phyloP scores from a whole-genome alignment of 2,329 filamentous ascomycete genomes.

The Sclerotinia trifoliorum region DNA sequence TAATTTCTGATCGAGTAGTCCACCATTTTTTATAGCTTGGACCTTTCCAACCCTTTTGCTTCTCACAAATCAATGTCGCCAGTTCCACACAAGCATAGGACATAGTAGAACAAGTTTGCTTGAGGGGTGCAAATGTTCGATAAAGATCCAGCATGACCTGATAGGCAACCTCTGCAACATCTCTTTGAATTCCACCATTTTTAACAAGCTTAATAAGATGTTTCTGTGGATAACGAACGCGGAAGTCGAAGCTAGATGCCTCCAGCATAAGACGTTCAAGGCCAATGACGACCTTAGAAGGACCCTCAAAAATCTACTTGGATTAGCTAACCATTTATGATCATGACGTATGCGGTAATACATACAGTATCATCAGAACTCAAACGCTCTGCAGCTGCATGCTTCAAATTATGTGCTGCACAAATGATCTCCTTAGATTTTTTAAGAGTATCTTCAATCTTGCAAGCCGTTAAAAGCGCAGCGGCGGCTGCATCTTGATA shows the following conservation, averaged over 20 bases:
- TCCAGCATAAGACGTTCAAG: constrained; percentile 92
- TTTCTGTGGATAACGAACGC: constrained; percentile 83
- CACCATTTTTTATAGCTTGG: constrained; percentile 51
- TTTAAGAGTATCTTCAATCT: constrained; percentile 96
- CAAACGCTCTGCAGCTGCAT: constrained; percentile 58
- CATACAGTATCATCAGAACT: constrained; percentile 79
- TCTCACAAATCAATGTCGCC: constrained; percentile 64
- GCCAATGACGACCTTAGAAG: constrained; percentile 79
- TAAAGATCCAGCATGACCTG: constrained; percentile 86
- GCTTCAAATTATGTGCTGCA: constrained; percentile 81
- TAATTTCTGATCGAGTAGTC: constrained; percentile 49
- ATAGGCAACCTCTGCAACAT: constrained; percentile 69
- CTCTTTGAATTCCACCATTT: constrained; percentile 45
- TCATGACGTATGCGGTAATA: constrained; percentile 3
- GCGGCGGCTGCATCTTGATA: constrained; percentile 84
- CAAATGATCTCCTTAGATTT: constrained; percentile 93
- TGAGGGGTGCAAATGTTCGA: constrained; percentile 88
- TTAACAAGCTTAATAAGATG: constrained; percentile 75
- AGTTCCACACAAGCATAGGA: constrained; percentile 81
- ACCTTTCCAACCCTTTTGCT: constrained; percentile 47
- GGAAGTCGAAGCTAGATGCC: constrained; percentile 89
- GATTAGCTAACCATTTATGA: constrained; percentile 11
- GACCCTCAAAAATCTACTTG: constrained; percentile 70
- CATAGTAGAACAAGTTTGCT: constrained; percentile 84
- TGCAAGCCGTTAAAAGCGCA: constrained; percentile 88